Conservation (phyloP, 2,329 filamentous ascomycete species). For the Pseudogymnoascus verrucosus region DNA sequence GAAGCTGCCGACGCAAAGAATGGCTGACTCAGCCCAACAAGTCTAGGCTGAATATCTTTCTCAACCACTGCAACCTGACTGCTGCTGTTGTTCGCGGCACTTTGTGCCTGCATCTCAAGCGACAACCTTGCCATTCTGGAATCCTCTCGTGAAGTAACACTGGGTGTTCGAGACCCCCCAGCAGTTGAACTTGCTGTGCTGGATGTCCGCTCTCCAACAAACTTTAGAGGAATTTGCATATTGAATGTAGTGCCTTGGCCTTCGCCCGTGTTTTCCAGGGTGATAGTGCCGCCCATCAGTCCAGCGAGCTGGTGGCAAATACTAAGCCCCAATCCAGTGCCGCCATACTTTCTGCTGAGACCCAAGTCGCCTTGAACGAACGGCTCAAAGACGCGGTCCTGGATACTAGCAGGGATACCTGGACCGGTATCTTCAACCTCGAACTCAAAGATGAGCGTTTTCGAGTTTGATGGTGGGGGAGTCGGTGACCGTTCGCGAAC, state of each 20-base stretch:
- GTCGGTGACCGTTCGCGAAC: slow-evolving; percentile 50
- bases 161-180: not conserved
- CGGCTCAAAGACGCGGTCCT: slow-evolving; percentile 81
- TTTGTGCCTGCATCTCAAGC: slow-evolving; percentile 15
- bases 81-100: not conserved
- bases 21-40: slow-evolving; percentile 75
- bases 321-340: slow-evolving; percentile 78
- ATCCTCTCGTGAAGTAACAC: not conserved
- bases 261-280: slow-evolving; percentile 55
- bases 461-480: slow-evolving; percentile 53
- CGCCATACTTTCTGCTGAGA: slow-evolving; percentile 81
- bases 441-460: slow-evolving; percentile 72
- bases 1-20: slow-evolving; percentile 49
- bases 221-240: slow-evolving; percentile 73
- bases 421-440: slow-evolving; percentile 84
- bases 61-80: slow-evolving; percentile 35
- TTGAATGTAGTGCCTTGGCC: slow-evolving; percentile 61
- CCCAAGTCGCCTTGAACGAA: slow-evolving; percentile 91
- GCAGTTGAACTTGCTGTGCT: slow-evolving; percentile 18
- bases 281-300: slow-evolving; percentile 74
- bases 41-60: slow-evolving; percentile 62
- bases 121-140: not conserved
- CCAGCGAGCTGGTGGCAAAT: slow-evolving; percentile 82
- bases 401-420: slow-evolving; percentile 71
- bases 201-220: slow-evolving; percentile 56